Conservation (phyloP, 1,284 basidiomycete genomes). For the Leccinum cinnamomeum region DNA sequence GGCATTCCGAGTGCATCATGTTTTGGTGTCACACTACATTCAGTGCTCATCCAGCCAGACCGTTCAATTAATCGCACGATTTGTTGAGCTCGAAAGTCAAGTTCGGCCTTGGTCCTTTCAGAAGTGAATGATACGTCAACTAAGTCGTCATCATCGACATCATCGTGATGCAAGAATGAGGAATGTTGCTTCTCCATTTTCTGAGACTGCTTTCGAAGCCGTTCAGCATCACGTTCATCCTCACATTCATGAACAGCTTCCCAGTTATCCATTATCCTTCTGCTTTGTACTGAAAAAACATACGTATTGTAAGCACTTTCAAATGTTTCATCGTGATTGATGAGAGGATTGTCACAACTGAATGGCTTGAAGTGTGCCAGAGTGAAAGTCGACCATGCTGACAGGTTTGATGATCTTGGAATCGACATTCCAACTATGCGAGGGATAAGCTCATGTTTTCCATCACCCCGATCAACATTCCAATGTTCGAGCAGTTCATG, state of each 20-base stretch:
- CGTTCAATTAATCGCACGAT: too few species aligned
- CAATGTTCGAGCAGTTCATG: not conserved
- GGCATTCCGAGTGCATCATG: too few species aligned
- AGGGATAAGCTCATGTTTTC: not conserved
- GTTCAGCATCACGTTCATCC: constrained; percentile 5
- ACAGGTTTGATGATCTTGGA: not conserved
- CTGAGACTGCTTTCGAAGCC: not conserved
- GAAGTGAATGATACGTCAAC: too few species aligned
- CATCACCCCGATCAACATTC: not conserved
- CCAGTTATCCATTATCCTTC: constrained; percentile 7
- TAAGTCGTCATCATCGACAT: too few species aligned
- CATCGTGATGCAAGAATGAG: too few species aligned
- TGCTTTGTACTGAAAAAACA: too few species aligned
- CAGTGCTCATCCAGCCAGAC: too few species aligned
- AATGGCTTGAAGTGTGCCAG: constrained; percentile 33
- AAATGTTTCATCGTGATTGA: not conserved
- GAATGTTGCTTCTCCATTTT: too few species aligned
- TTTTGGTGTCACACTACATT: too few species aligned
- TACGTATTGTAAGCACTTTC: too few species aligned
- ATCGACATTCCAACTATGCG: not conserved
- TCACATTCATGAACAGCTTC: constrained; percentile 11
- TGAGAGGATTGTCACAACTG: not conserved
- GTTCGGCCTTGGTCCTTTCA: too few species aligned
- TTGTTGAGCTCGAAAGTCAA: too few species aligned
- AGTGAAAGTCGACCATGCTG: constrained; percentile 21